Base-by-base conservation (phyloP, 2,329 filamentous ascomycete genomes). In the Neofusicoccum ribis region DNA sequence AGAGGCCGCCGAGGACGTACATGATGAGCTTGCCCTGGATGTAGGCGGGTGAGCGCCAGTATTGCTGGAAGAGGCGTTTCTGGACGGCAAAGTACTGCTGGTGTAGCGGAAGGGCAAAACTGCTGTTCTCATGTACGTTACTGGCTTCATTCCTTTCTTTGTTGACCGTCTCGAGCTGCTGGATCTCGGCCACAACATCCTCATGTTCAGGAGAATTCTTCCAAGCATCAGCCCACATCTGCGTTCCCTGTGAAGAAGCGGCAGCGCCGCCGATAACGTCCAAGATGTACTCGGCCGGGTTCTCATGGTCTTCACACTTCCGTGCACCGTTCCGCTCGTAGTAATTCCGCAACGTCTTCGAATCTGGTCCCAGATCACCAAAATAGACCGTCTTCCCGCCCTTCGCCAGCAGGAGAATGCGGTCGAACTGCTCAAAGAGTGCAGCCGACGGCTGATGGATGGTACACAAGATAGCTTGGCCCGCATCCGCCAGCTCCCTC, bases 321-420 rank as follows among this genome's bases (percentile, higher is more conserved):
- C 85, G 80, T 1, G 86, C 88, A 5, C 89, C 90, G 65, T 90
- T 85, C 9, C 76, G 71, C 72, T 89, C 86, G 66, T 93, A 93
- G 74, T 83, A 82, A 44, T 79, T 69, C 2, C 80, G 70, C 0
- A 83, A 73, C 0, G 70, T 78, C 15, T 70, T 69, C 0, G 79
- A 80, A 66, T 80, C 77, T 27, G 27, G 27, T 31, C 81, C 81
- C 11, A 82, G 78, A 39, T 80, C 73, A n/a, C 82, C 82, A 67
- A 82, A 82, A 73, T 82, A 83, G 12, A 64, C 49, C 14, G 61
- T 64, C 12, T 36, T 46, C 2, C 77, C 77, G 12, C 76, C 80
- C 41, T 77, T 78, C n/a, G 77, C 76, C 14, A 82, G 72, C 66
- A 82, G 77, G 5, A 83, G 70, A 0, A 83, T 73, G 0, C 77